phyloP scores from a whole-genome alignment of 495 filamentous ascomycete species.

The Viridothelium virens region DNA sequence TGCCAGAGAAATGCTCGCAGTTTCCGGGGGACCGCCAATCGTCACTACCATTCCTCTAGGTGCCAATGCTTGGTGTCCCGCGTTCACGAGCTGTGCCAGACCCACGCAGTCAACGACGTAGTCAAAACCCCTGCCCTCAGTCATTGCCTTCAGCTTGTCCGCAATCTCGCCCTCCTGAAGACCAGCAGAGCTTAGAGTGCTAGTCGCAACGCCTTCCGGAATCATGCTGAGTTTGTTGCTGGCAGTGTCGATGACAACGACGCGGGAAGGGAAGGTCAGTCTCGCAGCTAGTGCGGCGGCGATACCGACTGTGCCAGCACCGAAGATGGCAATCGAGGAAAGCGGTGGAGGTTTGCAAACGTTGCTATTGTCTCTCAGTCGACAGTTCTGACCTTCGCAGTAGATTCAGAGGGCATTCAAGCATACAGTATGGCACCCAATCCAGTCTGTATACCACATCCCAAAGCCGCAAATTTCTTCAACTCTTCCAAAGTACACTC shows the following conservation, averaged over 20 bases:
- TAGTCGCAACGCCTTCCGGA: conserved; percentile 13
- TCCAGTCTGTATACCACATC: conserved; percentile 24
- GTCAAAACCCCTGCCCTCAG: conserved; percentile 16
- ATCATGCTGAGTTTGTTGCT: conserved; percentile 18
- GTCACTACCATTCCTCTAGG: conserved; percentile 16
- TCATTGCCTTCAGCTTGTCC: conserved; percentile 12
- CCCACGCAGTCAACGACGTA: conserved; percentile 19
- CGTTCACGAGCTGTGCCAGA: conserved; percentile 10
- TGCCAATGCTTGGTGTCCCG: conserved; percentile 10
- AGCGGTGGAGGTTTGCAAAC: conserved; percentile 18
- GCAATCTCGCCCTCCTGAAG: conserved; percentile 13
- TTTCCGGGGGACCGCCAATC: conserved; percentile 13
- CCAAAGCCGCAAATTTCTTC: conserved; percentile 18
- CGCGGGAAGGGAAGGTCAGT: conserved; percentile 1
- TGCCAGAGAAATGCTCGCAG: conserved; percentile 8
- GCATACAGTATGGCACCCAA: conserved; percentile 19
- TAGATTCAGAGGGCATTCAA: not conserved
- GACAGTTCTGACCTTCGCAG: not conserved
- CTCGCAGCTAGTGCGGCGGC: conserved; percentile 18
- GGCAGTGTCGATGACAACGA: conserved; percentile 19
- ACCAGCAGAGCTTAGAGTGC: conserved; percentile 12
- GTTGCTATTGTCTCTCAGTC: conserved; percentile 9
- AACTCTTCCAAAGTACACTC: conserved; percentile 18
- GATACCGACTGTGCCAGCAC: conserved; percentile 22
- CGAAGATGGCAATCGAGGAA: conserved; percentile 20